Evolutionary conservation across 1,284 basidiomycete genomes (phyloP).

Genomic region (Flammula alnicola): DNA sequence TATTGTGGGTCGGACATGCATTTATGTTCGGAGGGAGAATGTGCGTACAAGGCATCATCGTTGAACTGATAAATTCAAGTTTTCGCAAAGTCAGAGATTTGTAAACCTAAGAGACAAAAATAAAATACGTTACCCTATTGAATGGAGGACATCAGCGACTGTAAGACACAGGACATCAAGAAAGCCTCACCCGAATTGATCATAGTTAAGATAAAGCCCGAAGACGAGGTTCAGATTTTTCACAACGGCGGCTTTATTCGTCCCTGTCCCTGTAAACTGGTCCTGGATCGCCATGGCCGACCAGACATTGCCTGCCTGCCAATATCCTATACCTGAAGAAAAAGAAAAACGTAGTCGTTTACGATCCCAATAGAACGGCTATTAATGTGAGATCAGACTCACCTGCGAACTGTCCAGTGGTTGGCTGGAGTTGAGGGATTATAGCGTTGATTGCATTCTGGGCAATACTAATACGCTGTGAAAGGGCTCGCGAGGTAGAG

Average conservation of each 20-base stretch:
- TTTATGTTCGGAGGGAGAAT: background rate
- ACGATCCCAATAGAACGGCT: background rate
- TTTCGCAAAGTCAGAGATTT: constrained; percentile 5
- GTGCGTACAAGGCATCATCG: constrained; percentile 48
- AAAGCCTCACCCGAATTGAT: constrained; percentile 41
- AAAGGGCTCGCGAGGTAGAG: constrained; percentile 37
- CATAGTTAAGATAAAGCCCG: constrained; percentile 41
- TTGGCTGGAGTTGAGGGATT: constrained; percentile 38
- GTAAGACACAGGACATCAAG: background rate
- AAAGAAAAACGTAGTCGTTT: background rate
- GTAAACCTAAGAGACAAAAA: constrained; percentile 2
- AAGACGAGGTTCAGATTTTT: constrained; percentile 47
- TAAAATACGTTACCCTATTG: constrained; percentile 24
- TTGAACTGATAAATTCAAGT: constrained; percentile 43
- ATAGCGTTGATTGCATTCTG: constrained; percentile 47
- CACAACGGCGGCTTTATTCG: constrained; percentile 41
- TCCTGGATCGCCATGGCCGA: constrained; percentile 52
- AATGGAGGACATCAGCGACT: background rate
- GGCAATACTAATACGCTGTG: constrained; percentile 44
- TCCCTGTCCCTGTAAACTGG: constrained; percentile 37
- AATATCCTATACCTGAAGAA: constrained; percentile 46
- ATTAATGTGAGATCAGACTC: constrained; percentile 8
- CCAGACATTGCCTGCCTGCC: constrained; percentile 54
- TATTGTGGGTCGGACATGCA: background rate
- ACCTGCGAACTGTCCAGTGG: constrained; percentile 47